Evolutionary conservation across 345 rosid species (phyloP).

Genomic region (Geranium rotundifolium): DNA sequence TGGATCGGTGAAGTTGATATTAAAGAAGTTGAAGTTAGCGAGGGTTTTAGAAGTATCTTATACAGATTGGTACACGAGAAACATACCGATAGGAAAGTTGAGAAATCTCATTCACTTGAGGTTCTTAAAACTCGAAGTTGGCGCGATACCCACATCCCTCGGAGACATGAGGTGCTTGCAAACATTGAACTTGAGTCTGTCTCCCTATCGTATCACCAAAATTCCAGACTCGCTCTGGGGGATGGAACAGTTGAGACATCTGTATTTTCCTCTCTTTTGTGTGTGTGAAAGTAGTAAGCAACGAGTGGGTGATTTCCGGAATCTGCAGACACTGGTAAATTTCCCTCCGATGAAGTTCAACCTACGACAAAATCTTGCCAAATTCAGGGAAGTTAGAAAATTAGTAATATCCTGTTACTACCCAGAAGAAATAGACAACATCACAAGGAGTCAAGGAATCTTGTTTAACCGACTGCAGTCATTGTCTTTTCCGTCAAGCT

Average conservation of each 20-base stretch:
- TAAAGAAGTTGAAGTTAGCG: background rate
- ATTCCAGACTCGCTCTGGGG: constrained; percentile 17
- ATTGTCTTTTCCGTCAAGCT: background rate
- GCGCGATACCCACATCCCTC: constrained; percentile 7
- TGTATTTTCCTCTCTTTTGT: constrained; percentile 10
- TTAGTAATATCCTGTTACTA: background rate
- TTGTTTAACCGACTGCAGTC: background rate
- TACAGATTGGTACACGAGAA: background rate
- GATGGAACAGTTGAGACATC: constrained; percentile 15
- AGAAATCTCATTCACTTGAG: constrained; percentile 16
- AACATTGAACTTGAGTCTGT: constrained; percentile 22
- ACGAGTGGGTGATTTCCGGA: constrained; percentile 1
- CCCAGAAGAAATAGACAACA: background rate
- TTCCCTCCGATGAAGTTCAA: constrained; percentile 8
- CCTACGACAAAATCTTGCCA: background rate
- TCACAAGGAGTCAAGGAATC: constrained; percentile 2
- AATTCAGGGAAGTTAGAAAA: constrained; percentile 9
- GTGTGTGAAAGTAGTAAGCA: background rate
- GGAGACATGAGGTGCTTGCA: constrained; percentile 19
- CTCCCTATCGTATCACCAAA: too few relatives aligned
- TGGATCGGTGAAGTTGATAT: background rate
- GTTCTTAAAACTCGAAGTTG: constrained; percentile 8
- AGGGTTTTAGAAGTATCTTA: background rate
- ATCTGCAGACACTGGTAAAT: constrained; percentile 12
- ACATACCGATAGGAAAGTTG: background rate